Base-by-base conservation (phyloP, 1,139 yeast genomes). In the Pichia sp. region DNA sequence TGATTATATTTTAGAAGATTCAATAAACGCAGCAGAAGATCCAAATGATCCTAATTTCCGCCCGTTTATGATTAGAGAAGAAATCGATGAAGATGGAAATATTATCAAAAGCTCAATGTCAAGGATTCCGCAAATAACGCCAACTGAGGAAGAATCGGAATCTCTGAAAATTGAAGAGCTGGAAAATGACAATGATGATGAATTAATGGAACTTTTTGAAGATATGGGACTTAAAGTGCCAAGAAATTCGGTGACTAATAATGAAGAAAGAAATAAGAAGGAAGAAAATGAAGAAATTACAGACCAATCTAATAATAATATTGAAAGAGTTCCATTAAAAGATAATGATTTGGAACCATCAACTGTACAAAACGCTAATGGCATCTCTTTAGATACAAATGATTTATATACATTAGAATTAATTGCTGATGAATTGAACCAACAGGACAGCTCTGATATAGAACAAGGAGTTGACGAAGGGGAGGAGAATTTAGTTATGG, bases 11-110 rank as follows among this genome's bases (percentile, higher is more conserved):
- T 29, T 29, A 10, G 39, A 35, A 22, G 33, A 37, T 8, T 20
- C 30, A 7, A n/a, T n/a, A n/a, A n/a, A n/a, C n/a, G n/a, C n/a
- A n/a, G n/a, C n/a, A n/a, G 30, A 38, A 30, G 32, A 39, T 22
- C 27, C 42, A 7, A 26, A 24, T 10, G 31, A 30, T 24, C 35
- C 10, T 9, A 32, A 35, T 3, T 62, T 54, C 16, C 42, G 78
- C 5, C 87, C 86, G 0, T 67, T 78, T 34, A 77, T 86, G 77
- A 95, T 87, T 41, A 71, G 80, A 43, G 96, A 89, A 57, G 87
- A 82, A 46, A 63, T 87, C 30, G 96, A 87, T 61, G 95, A 83
- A 2, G 79, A 82, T 23, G 96, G 84, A 0, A 81, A 83, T 27
- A 41, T 47, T 3, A 42, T 53, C 4, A 24, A 44, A 36, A 50